Base-by-base conservation (phyloP, 805 yeast genomes). In the Yamadazyma philogaea region DNA sequence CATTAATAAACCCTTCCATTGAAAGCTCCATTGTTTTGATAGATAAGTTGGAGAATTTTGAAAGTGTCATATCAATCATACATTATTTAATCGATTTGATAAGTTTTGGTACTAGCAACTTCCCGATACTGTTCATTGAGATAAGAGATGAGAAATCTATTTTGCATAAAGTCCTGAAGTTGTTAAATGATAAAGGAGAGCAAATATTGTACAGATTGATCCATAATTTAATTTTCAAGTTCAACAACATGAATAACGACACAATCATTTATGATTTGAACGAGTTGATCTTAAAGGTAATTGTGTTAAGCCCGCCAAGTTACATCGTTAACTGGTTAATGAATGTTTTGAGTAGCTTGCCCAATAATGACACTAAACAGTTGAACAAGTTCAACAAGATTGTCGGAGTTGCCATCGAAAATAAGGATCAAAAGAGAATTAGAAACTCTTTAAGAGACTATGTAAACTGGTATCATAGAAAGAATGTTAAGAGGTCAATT, bases 11-110 rank as follows among this genome's bases (percentile, higher is more conserved):
- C 32, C 72, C 78, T 15, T 68, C 81, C 1, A 71, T 81, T 46
- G 78, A 82, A 37, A 76, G 85, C 3, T 76, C 87, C 3, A 55
- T 85, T 30, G 68, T 73, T 42, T 74, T 79, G 17, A 67, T 79
- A 52, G 55, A 51, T 34, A 56, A 59, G 12, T 68, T 83, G 33
- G 82, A 80, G 46, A 89, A 87, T 55, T 74, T 72, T 45, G 93
- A 85, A 47, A 83, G 96, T 3, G 68, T 88, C 44, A 68, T 75
- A 31, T 72, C 88, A 2, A 78, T 83, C 15, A 65, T 90, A 44
- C 89, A 87, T 55, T 88, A 79, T 59, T 63, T 90, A 51, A 82
- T 87, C 50, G 99, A 93, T 59, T 70, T 88, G 27, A 63, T 86
- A 17, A 78, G 89, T 6, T 90, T 95, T 91, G 96, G 96, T 1